Percentiles rank a stretch among this genome's conserved stretches.
Conservation (phyloP, 129 eudicot genomes). For the Silybum marianum region DNA sequence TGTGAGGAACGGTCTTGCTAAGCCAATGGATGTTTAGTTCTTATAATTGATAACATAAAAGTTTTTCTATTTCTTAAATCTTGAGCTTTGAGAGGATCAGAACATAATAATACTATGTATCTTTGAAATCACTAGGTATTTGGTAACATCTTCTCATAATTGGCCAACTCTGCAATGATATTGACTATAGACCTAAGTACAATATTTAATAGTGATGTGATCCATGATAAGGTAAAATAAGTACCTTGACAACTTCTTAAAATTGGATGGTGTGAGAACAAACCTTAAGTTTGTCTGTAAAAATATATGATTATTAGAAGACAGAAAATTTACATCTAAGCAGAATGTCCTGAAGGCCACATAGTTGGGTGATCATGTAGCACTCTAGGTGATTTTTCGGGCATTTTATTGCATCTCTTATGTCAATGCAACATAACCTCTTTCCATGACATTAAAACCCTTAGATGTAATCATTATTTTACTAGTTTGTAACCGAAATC, state of each 20-base stretch:
- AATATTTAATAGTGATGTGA: background rate
- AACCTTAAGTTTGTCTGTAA: background rate
- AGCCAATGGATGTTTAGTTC: background rate
- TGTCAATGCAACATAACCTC: background rate
- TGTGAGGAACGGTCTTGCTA: background rate
- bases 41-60: background rate
- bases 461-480: background rate
- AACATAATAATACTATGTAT: background rate
- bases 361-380: background rate
- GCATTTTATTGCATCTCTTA: background rate
- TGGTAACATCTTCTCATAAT: background rate
- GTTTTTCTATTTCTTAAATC: background rate
- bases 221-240: background rate
- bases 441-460: background rate
- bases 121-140: constrained; percentile 11
- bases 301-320: background rate
- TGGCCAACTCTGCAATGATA: background rate
- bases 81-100: background rate
- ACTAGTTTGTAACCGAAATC: background rate
- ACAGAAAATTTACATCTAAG: background rate
- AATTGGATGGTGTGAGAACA: background rate
- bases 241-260: background rate
- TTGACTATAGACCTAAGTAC: background rate
- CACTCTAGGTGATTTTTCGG: background rate
- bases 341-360: background rate